Percentiles rank a stretch among this genome's conserved stretches.
phyloP scores from a whole-genome alignment of 768 basidiomycete genomes.

The Cyathus striatus region DNA sequence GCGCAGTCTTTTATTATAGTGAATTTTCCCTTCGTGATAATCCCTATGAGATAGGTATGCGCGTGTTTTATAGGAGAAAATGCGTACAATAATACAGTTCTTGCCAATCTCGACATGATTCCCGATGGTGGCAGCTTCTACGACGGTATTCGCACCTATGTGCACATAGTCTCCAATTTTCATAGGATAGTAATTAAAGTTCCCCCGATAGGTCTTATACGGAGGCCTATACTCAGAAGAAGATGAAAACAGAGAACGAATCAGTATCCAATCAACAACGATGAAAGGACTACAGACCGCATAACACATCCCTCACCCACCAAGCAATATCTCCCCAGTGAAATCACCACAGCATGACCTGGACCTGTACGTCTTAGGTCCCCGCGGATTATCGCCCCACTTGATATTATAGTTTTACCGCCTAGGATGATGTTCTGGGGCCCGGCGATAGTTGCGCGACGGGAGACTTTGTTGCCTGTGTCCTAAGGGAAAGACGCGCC shows the following conservation, averaged over 20 bases:
- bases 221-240: conserved; percentile 52
- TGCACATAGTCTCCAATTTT: conserved; percentile 95
- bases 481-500: conserved; percentile 49
- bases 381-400: conserved; percentile 86
- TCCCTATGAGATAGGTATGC: no score
- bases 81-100: conserved; percentile 82
- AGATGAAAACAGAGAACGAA: neutral
- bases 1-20: conserved; percentile 96
- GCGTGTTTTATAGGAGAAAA: conserved; percentile 21
- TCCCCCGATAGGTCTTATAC: conserved; percentile 85
- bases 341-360: conserved; percentile 91
- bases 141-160: conserved; percentile 81
- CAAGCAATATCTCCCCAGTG: conserved; percentile 88
- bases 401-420: conserved; percentile 94
- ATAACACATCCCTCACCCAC: conserved; percentile 89
- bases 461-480: conserved; percentile 94
- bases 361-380: conserved; percentile 87
- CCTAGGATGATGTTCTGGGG: conserved; percentile 96
- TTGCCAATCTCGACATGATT: conserved; percentile 93
- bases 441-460: conserved; percentile 86
- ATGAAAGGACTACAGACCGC: conserved; percentile 49
- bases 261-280: no score
- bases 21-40: conserved; percentile 98
- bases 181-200: conserved; percentile 97
- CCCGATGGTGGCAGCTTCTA: conserved; percentile 94